phyloP scores from a whole-genome alignment of 345 rosid species.

The Sisymbrium altissimum region DNA sequence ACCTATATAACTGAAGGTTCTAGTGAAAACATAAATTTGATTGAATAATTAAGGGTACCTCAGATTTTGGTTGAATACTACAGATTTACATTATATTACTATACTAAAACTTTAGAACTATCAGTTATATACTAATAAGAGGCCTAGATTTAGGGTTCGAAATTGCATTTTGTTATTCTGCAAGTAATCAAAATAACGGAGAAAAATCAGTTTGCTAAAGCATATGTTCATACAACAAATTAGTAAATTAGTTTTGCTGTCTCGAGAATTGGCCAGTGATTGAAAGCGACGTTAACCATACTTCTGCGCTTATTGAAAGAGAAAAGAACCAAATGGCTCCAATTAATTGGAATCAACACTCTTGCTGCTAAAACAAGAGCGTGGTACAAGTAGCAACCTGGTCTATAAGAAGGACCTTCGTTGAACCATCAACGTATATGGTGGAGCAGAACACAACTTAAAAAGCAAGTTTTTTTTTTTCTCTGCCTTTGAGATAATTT shows the following conservation, averaged over 20 bases:
- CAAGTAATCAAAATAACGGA: not conserved
- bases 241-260: not conserved
- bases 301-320: no score
- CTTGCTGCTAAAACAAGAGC: not conserved
- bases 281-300: not conserved
- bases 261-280: not conserved
- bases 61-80: not conserved
- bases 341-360: not conserved
- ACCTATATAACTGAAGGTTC: not conserved
- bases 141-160: not conserved
- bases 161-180: not conserved
- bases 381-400: not conserved
- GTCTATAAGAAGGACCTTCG: not conserved
- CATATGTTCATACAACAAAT: not conserved
- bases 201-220: not conserved
- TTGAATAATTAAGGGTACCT: not conserved
- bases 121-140: not conserved
- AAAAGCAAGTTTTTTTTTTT: no score
- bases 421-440: not conserved
- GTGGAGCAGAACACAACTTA: not conserved
- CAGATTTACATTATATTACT: not conserved
- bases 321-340: not conserved
- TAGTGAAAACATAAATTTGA: not conserved
- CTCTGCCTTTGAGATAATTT: no score
- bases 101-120: not conserved